phyloP scores from a whole-genome alignment of 2,329 filamentous ascomycete species.

The Bipolaris sorokiniana region DNA sequence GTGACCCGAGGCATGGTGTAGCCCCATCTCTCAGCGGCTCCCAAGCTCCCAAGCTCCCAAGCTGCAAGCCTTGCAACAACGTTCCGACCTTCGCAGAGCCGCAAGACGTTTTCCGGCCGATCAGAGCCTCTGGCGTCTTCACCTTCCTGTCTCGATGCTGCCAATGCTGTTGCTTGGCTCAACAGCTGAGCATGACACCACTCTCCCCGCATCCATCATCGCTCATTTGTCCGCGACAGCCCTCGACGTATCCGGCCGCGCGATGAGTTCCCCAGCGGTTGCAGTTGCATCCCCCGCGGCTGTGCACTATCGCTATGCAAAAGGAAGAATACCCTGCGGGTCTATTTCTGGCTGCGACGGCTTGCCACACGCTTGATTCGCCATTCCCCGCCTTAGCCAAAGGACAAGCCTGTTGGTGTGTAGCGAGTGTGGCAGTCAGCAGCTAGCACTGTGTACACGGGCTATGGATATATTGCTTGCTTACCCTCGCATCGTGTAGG shows the following conservation, averaged over 20 bases:
- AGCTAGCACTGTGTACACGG: not conserved
- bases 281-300: slow-evolving; percentile 7
- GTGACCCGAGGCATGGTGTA: slow-evolving; percentile 15
- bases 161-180: slow-evolving; percentile 6
- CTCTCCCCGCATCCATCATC: slow-evolving; percentile 1
- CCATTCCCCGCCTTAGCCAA: slow-evolving; percentile 7
- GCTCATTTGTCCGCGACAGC: slow-evolving; percentile 2
- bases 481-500: slow-evolving; percentile 3
- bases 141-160: slow-evolving; percentile 1
- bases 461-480: not conserved
- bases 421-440: slow-evolving; percentile 17
- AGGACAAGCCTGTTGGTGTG: slow-evolving; percentile 10
- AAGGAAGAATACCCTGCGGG: too few species aligned
- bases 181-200: not conserved
- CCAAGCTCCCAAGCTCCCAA: slow-evolving; percentile 10
- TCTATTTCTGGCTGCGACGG: slow-evolving; percentile 1
- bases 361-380: slow-evolving; percentile 13
- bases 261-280: slow-evolving; percentile 1
- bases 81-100: slow-evolving; percentile 2
- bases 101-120: not conserved
- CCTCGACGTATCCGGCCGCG: not conserved
- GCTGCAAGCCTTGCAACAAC: slow-evolving; percentile 20
- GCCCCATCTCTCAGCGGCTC: slow-evolving; percentile 21
- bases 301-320: too few species aligned
- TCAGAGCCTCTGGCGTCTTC: not conserved